Evolutionary conservation across 1,139 yeast species (phyloP).

Genomic region (Zygosaccharomyces pseudobailii): DNA sequence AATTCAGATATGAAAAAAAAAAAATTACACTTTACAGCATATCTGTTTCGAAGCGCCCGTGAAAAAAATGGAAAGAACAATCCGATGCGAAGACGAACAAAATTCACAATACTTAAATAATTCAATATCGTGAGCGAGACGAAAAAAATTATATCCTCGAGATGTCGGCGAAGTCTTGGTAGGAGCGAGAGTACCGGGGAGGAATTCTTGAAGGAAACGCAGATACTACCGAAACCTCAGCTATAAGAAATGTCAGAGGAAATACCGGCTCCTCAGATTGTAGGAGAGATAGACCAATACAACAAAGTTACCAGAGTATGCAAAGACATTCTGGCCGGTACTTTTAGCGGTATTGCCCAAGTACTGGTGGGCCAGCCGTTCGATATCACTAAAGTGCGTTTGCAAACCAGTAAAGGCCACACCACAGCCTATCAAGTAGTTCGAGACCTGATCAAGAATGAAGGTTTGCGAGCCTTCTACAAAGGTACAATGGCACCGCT

Average conservation of each 20-base stretch:
- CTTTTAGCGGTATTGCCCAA: slow-evolving; percentile 91
- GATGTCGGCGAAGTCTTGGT: neutral
- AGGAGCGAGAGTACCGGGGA: neutral
- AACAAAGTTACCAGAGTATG: slow-evolving; percentile 44
- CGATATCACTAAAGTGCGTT: slow-evolving; percentile 87
- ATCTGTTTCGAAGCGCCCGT: neutral
- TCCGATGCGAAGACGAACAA: neutral
- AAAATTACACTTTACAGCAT: neutral
- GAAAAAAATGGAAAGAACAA: neutral
- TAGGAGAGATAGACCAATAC: slow-evolving; percentile 16
- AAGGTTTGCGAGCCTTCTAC: slow-evolving; percentile 78
- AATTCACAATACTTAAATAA: neutral
- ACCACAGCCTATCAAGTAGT: slow-evolving; percentile 74
- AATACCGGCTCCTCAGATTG: slow-evolving; percentile 19
- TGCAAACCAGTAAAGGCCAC: slow-evolving; percentile 76
- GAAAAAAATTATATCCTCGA: neutral
- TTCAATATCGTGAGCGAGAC: neutral
- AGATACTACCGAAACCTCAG: neutral
- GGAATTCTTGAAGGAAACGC: neutral
- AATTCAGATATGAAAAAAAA: neutral
- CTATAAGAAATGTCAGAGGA: slow-evolving; percentile 21
- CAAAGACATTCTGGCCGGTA: slow-evolving; percentile 85
- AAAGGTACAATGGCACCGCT: slow-evolving; percentile 86
- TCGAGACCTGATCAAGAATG: slow-evolving; percentile 59
- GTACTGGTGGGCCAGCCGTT: slow-evolving; percentile 96